Conservation (phyloP, 345 rosid genomes). For the Gynandropsis gynandra region DNA sequence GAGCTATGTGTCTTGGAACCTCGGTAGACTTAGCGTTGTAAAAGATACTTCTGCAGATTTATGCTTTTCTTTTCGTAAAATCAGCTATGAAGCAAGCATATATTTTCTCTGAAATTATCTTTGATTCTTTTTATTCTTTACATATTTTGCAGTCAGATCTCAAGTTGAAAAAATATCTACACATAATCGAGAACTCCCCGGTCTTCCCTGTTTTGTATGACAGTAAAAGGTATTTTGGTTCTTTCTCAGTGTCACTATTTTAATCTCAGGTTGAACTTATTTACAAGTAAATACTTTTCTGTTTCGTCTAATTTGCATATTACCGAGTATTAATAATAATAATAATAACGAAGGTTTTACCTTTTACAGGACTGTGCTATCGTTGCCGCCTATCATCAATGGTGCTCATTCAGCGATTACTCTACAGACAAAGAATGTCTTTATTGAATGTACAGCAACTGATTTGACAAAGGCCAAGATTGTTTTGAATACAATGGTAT, state of each 20-base stretch:
- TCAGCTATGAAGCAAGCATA: too few species aligned
- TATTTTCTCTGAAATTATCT: too few species aligned
- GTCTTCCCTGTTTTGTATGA: slow-evolving; percentile 83
- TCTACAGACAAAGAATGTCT: slow-evolving; percentile 82
- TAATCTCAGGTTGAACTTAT: slow-evolving; percentile 5
- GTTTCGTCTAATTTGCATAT: too few species aligned
- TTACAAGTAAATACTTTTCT: slow-evolving; percentile 6
- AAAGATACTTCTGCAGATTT: not conserved
- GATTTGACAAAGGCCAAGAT: slow-evolving; percentile 91
- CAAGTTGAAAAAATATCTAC: slow-evolving; percentile 87
- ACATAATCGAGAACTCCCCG: slow-evolving; percentile 79
- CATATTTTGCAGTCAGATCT: slow-evolving; percentile 54
- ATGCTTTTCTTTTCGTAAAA: too few species aligned
- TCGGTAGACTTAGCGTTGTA: not conserved
- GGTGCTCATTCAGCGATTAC: slow-evolving; percentile 93
- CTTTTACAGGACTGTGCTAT: slow-evolving; percentile 70
- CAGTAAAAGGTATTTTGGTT: slow-evolving; percentile 44
- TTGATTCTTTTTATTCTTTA: not conserved
- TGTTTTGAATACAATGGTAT: slow-evolving; percentile 89
- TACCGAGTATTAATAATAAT: too few species aligned
- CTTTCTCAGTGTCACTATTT: slow-evolving; percentile 10
- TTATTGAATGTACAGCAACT: slow-evolving; percentile 92
- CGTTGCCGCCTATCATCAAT: slow-evolving; percentile 90
- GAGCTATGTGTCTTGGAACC: too few species aligned
- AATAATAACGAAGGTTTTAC: slow-evolving; percentile 14